Evolutionary conservation across 1,139 yeast species (phyloP).

Genomic region (Magnusiomyces clavatus): DNA sequence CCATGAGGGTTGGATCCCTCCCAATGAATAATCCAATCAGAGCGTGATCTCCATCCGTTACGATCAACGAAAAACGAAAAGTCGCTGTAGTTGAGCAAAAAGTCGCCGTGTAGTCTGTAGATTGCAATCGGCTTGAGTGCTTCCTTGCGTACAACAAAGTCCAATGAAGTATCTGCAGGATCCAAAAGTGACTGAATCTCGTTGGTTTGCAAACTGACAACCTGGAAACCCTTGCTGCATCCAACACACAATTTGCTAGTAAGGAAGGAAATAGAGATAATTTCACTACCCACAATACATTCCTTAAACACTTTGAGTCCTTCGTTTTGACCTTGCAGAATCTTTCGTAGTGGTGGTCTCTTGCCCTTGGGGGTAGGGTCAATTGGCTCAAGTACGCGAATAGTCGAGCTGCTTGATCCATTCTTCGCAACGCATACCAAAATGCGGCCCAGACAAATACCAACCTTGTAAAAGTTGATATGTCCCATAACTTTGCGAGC

Average conservation of each 20-base stretch:
- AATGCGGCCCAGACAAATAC: slow-evolving; percentile 83
- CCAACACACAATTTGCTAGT: slow-evolving; percentile 89
- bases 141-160: slow-evolving; percentile 86
- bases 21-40: slow-evolving; percentile 94
- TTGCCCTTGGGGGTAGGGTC: slow-evolving; percentile 38
- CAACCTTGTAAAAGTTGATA: slow-evolving; percentile 83
- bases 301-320: slow-evolving; percentile 69
- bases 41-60: slow-evolving; percentile 94
- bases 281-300: slow-evolving; percentile 76
- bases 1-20: slow-evolving; percentile 83
- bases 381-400: slow-evolving; percentile 83
- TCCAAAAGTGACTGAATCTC: slow-evolving; percentile 74
- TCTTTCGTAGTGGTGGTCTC: slow-evolving; percentile 42
- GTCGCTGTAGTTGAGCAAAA: slow-evolving; percentile 79
- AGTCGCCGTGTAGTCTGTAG: slow-evolving; percentile 81
- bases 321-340: slow-evolving; percentile 37
- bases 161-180: slow-evolving; percentile 94
- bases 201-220: slow-evolving; percentile 70
- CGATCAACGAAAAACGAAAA: slow-evolving; percentile 90
- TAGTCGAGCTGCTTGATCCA: slow-evolving; percentile 60
- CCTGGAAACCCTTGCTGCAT: slow-evolving; percentile 93
- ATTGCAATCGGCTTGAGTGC: slow-evolving; percentile 84
- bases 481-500: slow-evolving; percentile 78
- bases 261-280: slow-evolving; percentile 83
- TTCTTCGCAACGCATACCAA: slow-evolving; percentile 86